Percentiles rank a stretch among this genome's conserved stretches.
Evolutionary conservation across 768 basidiomycete genomes (phyloP).

Genomic region (Russula olivacea): DNA sequence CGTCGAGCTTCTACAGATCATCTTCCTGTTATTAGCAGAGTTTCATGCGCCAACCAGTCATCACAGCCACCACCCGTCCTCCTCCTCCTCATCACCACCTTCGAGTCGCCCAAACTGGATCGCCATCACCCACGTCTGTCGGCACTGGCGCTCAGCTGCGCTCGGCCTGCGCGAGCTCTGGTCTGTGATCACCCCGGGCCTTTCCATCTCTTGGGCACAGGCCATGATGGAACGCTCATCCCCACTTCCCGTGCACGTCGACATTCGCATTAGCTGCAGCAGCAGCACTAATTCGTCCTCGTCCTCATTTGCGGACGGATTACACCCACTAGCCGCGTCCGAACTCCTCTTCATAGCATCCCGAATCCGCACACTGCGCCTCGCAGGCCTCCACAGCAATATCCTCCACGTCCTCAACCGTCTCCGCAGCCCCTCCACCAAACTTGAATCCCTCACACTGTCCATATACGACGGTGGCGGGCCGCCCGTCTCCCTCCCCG

Average conservation of each 20-base stretch:
- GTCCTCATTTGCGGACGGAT: constrained; percentile 3
- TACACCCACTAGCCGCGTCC: constrained; percentile 20
- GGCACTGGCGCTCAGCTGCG: constrained; percentile 17
- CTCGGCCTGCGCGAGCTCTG: constrained; percentile 20
- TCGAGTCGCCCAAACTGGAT: constrained; percentile 10
- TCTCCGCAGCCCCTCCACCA: constrained; percentile 15
- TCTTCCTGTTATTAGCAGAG: constrained; percentile 1
- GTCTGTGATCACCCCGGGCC: constrained; percentile 13
- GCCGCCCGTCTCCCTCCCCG: constrained; percentile 5
- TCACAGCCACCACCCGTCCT: too few relatives aligned
- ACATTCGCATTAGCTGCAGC: constrained; percentile 8
- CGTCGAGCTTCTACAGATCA: constrained; percentile 13
- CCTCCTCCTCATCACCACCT: background rate
- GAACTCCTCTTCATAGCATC: constrained; percentile 17
- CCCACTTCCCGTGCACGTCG: constrained; percentile 10
- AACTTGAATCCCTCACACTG: constrained; percentile 1
- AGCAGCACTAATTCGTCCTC: background rate
- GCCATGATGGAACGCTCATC: constrained; percentile 21
- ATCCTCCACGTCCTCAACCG: constrained; percentile 14
- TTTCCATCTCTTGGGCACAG: constrained; percentile 17
- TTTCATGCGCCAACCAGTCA: background rate
- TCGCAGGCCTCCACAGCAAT: constrained; percentile 12
- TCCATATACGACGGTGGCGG: constrained; percentile 12
- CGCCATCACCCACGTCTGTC: constrained; percentile 14
- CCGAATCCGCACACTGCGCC: constrained; percentile 16